These are phyloP conservation scores for Rosa rugosa DNA, from an alignment of 306 rosid genomes.

Conservation along the genomic window DNA sequence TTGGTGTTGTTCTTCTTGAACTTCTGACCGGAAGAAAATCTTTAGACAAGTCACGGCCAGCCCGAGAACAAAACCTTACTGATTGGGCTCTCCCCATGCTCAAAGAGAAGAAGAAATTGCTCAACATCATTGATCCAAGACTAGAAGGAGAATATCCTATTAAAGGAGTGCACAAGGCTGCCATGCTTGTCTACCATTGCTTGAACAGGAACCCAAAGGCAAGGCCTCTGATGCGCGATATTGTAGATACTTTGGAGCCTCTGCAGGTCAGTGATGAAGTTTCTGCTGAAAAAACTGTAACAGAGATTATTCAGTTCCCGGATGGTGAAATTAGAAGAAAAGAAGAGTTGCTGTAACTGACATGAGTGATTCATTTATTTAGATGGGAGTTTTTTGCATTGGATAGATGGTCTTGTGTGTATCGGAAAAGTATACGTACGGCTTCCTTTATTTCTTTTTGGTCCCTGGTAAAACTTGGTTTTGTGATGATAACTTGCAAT, in stretches of 20 bases:
- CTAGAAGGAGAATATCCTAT: constrained; percentile 75
- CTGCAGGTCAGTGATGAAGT: constrained; percentile 51
- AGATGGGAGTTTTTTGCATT: neutral
- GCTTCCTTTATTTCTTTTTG: neutral
- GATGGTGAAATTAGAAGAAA: constrained; percentile 42
- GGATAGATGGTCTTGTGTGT: constrained; percentile 29
- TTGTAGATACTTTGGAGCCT: constrained; percentile 97
- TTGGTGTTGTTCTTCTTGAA: constrained; percentile 92
- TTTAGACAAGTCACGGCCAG: constrained; percentile 74
- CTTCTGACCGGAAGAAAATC: constrained; percentile 87
- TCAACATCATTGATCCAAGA: constrained; percentile 75
- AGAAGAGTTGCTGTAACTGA: constrained; percentile 32
- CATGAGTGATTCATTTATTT: constrained; percentile 13
- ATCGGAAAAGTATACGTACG: constrained; percentile 15
- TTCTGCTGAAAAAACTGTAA: constrained; percentile 47
- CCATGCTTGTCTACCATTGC: constrained; percentile 91
- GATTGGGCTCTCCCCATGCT: constrained; percentile 96
- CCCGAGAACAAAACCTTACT: constrained; percentile 85
- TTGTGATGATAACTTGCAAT: constrained; percentile 17
- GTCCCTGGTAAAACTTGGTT: constrained; percentile 25
- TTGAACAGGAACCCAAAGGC: constrained; percentile 94
- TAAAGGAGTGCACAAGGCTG: constrained; percentile 85
- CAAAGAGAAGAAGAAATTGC: constrained; percentile 84
- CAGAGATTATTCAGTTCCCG: constrained; percentile 51
- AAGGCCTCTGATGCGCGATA: constrained; percentile 92